Evolutionary conservation across 2,329 filamentous ascomycete genomes (phyloP), one percentile per base, ranked within the genome.

Genomic region (Ophiosphaerella herpotricha): DNA sequence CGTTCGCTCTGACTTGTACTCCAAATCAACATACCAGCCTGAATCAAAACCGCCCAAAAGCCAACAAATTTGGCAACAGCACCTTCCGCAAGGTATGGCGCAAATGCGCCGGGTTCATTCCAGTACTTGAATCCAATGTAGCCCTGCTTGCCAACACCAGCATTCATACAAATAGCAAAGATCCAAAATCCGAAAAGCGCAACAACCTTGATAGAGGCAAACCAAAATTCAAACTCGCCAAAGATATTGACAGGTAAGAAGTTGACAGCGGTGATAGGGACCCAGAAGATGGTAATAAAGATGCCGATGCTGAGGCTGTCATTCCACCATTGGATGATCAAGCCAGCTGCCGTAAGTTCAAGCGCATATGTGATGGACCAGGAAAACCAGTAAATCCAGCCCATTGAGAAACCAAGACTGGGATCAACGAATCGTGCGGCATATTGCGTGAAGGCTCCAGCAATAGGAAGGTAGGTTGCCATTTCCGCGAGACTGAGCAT

Each of bases 331-430:
- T 90, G 85, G 55, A 91, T 88, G 48, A 91, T 88, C 40, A 91
- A 76, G 5, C 87, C 88, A 1, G 87, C 85, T 0, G 87, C 86
- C 0, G 85, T 88, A 34, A 91, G 77, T 66, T 92, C 88, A 7
- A 91, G 80, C 0, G 87, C 87, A 59, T 84, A 89, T 0, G 88
- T 90, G 49, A 87, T 84, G 14, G 85, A 80, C 87, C 86, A 92
- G 33, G 82, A 86, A 66, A 91, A 91, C 86, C 87, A 92, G 74
- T 92, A 92, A 52, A 90, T 85, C 88, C 88, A 92, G 16, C 89
- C 89, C 81, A 91, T 88, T 16, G 88, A 81, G 63, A 91, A 91
- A 7, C 87, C 88, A 40, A 91, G 77, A 48, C 85, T 85, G 9
- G 84, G 85, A 64, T 89, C 85, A 50, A 91, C 81, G 62, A 93